These are phyloP conservation scores for Myxozyma kluyveri DNA, from an alignment of 805 yeast species.

Conservation along the genomic window DNA sequence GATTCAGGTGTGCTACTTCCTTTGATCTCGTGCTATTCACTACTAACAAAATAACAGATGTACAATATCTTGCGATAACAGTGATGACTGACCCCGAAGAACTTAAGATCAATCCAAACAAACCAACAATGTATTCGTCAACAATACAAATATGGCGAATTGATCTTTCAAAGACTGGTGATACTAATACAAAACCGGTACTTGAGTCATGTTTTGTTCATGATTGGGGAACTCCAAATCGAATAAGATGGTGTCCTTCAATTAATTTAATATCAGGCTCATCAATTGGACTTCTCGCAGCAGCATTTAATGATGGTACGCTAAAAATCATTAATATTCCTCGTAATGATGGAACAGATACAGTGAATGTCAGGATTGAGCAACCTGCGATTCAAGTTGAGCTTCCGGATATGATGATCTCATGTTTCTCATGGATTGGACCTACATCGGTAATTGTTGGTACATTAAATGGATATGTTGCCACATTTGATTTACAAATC, in stretches of 20 bases:
- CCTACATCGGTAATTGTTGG: conserved; percentile 23
- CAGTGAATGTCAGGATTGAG: conserved; percentile 1
- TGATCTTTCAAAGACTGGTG: neutral
- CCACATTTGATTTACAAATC: conserved; percentile 12
- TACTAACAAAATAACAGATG: conserved; percentile 1
- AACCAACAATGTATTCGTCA: conserved; percentile 5
- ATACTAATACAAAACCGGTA: neutral
- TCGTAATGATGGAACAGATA: neutral
- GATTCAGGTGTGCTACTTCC: conserved; percentile 7
- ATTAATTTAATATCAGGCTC: neutral
- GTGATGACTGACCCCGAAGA: conserved; percentile 11
- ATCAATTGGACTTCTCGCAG: conserved; percentile 13
- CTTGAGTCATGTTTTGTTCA: conserved; percentile 13
- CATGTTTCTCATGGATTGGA: conserved; percentile 21
- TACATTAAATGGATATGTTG: conserved; percentile 23
- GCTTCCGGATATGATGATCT: conserved; percentile 19
- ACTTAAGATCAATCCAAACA: conserved; percentile 3
- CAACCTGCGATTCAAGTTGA: conserved; percentile 8
- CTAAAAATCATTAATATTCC: conserved; percentile 19
- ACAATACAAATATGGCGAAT: conserved; percentile 26
- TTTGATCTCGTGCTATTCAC: neutral
- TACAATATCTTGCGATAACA: conserved; percentile 20
- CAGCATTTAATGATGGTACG: conserved; percentile 26
- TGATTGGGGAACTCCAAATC: conserved; percentile 28
- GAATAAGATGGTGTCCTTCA: conserved; percentile 23